Percentiles rank a stretch among this genome's conserved stretches.
These are phyloP conservation scores for Paecilomyces formosus DNA, from an alignment of 2,329 filamentous ascomycete genomes.

Conservation along the genomic window DNA sequence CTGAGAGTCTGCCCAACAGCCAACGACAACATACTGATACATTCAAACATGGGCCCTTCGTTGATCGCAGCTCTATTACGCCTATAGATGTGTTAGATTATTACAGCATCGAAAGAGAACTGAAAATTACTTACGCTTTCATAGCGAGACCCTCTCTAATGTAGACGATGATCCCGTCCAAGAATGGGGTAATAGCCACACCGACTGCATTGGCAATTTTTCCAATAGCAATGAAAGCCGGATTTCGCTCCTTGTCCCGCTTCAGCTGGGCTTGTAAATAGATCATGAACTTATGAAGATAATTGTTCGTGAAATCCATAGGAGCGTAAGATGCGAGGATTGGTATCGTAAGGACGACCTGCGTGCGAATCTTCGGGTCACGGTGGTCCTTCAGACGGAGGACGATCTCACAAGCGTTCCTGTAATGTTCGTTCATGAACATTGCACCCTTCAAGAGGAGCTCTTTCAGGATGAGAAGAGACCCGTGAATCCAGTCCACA, in stretches of 20 bases:
- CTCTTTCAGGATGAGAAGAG: conserved; percentile 84
- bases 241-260: conserved; percentile 87
- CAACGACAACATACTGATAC: conserved; percentile 91
- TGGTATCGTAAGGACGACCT: conserved; percentile 85
- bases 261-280: conserved; percentile 91
- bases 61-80: conserved; percentile 51
- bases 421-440: conserved; percentile 97
- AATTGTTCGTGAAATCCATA: conserved; percentile 75
- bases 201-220: conserved; percentile 95
- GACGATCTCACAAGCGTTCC: conserved; percentile 86
- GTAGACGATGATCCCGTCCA: conserved; percentile 88
- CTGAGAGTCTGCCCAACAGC: conserved; percentile 93
- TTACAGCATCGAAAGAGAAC: conserved; percentile 3
- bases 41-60: conserved; percentile 82
- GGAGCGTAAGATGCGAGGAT: conserved; percentile 90
- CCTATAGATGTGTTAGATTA: conserved; percentile 27
- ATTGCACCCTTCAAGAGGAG: conserved; percentile 91
- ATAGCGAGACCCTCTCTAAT: conserved; percentile 84
- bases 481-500: conserved; percentile 88
- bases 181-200: conserved; percentile 87
- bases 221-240: conserved; percentile 91
- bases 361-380: conserved; percentile 78
- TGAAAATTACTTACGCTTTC: conserved; percentile 51
- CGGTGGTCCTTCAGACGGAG: conserved; percentile 88
- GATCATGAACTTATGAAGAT: conserved; percentile 94